Base-by-base conservation (phyloP, 306 rosid species). In the Trifolium repens region DNA sequence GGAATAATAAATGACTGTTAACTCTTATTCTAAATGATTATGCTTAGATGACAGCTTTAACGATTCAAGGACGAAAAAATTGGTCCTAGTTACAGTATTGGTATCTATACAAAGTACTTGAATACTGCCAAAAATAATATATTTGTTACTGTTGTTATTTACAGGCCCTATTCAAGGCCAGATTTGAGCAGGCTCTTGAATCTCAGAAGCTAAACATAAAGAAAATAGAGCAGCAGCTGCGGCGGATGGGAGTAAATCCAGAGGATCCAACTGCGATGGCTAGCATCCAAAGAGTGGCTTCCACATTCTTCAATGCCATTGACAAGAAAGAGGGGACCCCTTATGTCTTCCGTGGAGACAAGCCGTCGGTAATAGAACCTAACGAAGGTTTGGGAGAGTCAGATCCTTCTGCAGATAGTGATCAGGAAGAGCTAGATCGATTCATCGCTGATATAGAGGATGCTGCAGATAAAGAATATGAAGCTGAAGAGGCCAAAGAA, bases 121-220 rank as follows among this genome's bases (percentile, higher is more conserved):
- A 35, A 44, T 84, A 22, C 30, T 47, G n/a, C 35, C 19, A 43
- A 74, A 46, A 61, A 49, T 85, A 79, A 71, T 30, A 34, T 73
- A 35, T 72, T 22, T 37, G 35, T 72, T 65, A 9, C 35, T 67
- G 4, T 54, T 75, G 67, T 74, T 60, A 49, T 46, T 14, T 84
- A 73, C 89, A 94, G 98, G 98, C 98, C 72, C 87, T 94, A 65
- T 94, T 94, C 87, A 94, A 94, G 88, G 98, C 98, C 63, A 94
- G 98, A 84, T 94, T 94, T 73, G 98, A 94, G 84, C 98, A 94
- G 82, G 98, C 98, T 69, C 96, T 94, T 44, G 98, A 94, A 80
- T 94, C 98, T 67, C 97, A 94, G 83, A 94, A 94, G 85, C 80
- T 94, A 58, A 94, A 94, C 85, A 91, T 91, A 66, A 94, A 91